phyloP scores from a whole-genome alignment of 768 basidiomycete genomes.

The Suillus subalutaceus region DNA sequence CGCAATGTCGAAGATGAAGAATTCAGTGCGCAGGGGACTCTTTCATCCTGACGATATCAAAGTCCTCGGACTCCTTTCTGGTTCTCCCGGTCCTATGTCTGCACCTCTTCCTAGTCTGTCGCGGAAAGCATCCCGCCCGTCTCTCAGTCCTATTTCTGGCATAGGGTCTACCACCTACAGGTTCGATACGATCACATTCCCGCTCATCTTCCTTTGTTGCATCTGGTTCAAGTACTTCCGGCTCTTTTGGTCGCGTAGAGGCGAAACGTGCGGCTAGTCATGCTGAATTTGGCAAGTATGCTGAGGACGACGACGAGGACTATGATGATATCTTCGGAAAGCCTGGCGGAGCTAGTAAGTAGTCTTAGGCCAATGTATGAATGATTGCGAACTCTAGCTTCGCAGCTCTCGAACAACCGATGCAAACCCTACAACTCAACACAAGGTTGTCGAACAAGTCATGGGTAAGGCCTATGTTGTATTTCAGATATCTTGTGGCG shows the following conservation, averaged over 20 bases:
- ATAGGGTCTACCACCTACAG: constrained; percentile 26
- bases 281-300: constrained; percentile 80
- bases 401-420: constrained; percentile 58
- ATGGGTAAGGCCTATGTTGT: constrained; percentile 57
- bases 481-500: constrained; percentile 1
- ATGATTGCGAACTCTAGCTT: constrained; percentile 11
- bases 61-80: constrained; percentile 58
- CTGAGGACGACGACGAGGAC: constrained; percentile 88
- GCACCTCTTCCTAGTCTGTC: constrained; percentile 65
- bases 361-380: constrained; percentile 1
- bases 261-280: constrained; percentile 56
- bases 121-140: constrained; percentile 56
- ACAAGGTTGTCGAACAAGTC: constrained; percentile 88
- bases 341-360: constrained; percentile 65
- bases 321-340: constrained; percentile 96
- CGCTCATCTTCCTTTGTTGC: constrained; percentile 61
- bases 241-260: constrained; percentile 70
- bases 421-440: constrained; percentile 81
- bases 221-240: constrained; percentile 40
- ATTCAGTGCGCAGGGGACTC: constrained; percentile 69
- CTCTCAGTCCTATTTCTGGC: constrained; percentile 47
- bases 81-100: constrained; percentile 61
- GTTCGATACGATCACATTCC: constrained; percentile 47
- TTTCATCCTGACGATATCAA: constrained; percentile 92
- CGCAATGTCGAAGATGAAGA: constrained; percentile 55